A percentile compares a stretch with the other conserved stretches of the same genome.
Evolutionary conservation across 2,329 filamentous ascomycete genomes (phyloP).

Genomic region (Clonostachys byssicola): DNA sequence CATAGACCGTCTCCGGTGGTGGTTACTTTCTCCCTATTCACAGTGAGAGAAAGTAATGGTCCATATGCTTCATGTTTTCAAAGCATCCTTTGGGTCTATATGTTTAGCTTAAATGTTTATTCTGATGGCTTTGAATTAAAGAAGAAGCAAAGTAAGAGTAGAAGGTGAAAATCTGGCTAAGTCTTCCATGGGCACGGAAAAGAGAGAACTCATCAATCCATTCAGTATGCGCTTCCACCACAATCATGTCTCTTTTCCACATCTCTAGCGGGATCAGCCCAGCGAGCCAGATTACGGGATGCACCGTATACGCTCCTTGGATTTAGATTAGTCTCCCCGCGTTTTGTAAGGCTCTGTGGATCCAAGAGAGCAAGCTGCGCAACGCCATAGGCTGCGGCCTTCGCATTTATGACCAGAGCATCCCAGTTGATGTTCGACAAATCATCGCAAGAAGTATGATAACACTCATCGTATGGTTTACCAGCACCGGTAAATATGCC

Average conservation of each 20-base stretch:
- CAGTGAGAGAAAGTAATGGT: too few relatives aligned
- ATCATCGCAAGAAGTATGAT: conserved; percentile 33
- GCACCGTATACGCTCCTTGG: conserved; percentile 7
- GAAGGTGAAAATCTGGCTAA: too few relatives aligned
- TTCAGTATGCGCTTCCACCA: background rate
- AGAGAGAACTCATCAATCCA: too few relatives aligned
- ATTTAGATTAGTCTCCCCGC: conserved; percentile 12
- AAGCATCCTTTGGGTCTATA: too few relatives aligned
- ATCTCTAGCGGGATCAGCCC: conserved; percentile 1
- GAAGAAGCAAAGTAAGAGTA: too few relatives aligned
- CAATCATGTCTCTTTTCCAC: conserved; percentile 4
- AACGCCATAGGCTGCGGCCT: conserved; percentile 33
- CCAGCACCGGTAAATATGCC: conserved; percentile 29
- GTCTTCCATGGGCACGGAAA: too few relatives aligned
- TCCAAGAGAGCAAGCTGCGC: conserved; percentile 6
- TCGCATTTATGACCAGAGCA: conserved; percentile 30
- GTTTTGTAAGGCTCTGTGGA: background rate
- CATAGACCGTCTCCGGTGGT: too few relatives aligned
- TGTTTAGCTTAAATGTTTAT: too few relatives aligned
- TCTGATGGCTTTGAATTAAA: too few relatives aligned
- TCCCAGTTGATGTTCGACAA: conserved; percentile 34
- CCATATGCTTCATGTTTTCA: too few relatives aligned
- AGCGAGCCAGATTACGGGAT: conserved; percentile 5
- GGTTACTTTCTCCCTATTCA: too few relatives aligned
- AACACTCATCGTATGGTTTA: conserved; percentile 23